Evolutionary conservation across 192 early-diverging fungal genomes (phyloP), one percentile per base, ranked within the genome.

Genomic region (Backusella westeae): DNA sequence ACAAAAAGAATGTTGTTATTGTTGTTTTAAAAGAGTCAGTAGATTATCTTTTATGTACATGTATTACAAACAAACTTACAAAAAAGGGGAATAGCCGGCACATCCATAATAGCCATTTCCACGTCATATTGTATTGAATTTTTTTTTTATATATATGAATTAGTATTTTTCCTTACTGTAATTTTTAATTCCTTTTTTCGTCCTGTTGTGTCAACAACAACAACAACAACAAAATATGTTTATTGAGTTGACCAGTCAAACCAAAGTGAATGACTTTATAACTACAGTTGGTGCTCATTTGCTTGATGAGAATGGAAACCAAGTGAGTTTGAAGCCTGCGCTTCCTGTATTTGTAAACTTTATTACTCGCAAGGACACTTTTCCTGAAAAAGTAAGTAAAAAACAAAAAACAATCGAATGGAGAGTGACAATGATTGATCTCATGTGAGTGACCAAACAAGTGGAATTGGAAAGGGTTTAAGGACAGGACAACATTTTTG

Each of bases 1-100:
- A 63, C 56, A 63, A 63, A 63, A 63, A 63, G 56, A 63, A 63
- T 63, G 56, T 63, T 63, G 56, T 63, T 63, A 63, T 63, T 63
- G 23, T 63, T 63, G 56, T 63, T 63, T 63, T 63, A 63, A 63
- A 63, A 63, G 56, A 63, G 56, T 63, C 56, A 63, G 26, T 63
- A 63, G 56, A 29, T 59, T 63, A 63, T 63, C 56, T 63, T 12
- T 63, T 63, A 63, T 29, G 56, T 63, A 29, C n/a, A 23, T 63
- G 56, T 63, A 63, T 23, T 23, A 63, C 56, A 63, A 63, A 63
- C 56, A 63, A 63, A 63, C 23, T 63, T 63, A 26, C 26, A 63
- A 63, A 63, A 63, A 63, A 63, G 56, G 56, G 56, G 56, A 63
- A 14, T 9, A 26, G 4, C 56, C 56, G 56, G 56, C 21, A 63